Percentiles rank a stretch among this genome's conserved stretches.
These are phyloP conservation scores for Aspergillus cristatus DNA, from an alignment of 495 filamentous ascomycete genomes.

Conservation along the genomic window DNA sequence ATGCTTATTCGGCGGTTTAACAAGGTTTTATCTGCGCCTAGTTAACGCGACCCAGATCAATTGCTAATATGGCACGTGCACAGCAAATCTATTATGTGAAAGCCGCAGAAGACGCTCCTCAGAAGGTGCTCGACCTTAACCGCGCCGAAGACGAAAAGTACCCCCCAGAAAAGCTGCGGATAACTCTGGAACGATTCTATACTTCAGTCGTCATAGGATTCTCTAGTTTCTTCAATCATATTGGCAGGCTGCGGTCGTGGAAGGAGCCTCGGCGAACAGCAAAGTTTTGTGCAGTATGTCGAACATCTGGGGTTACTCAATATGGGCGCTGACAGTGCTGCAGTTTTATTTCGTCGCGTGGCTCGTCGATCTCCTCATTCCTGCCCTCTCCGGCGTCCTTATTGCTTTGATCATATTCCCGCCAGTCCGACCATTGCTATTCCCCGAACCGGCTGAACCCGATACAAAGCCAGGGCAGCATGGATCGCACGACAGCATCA, in stretches of 20 bases:
- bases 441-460: constrained; percentile 57
- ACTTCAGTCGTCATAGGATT: constrained; percentile 66
- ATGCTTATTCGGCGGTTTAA: constrained; percentile 67
- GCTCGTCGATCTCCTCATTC: constrained; percentile 59
- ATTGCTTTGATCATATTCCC: constrained; percentile 62
- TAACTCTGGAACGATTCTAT: constrained; percentile 73
- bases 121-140: constrained; percentile 67
- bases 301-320: constrained; percentile 37
- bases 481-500: constrained; percentile 65
- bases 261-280: constrained; percentile 61
- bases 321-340: not conserved
- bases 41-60: not conserved
- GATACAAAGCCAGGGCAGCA: constrained; percentile 60
- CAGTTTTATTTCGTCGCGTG: constrained; percentile 67
- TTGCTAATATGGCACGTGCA: not conserved
- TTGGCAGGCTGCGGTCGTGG: constrained; percentile 73
- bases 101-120: constrained; percentile 44
- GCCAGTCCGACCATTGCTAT: constrained; percentile 51
- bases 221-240: constrained; percentile 58
- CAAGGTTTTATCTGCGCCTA: constrained; percentile 40
- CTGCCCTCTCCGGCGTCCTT: constrained; percentile 44
- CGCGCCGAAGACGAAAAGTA: constrained; percentile 79
- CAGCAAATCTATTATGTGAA: constrained; percentile 91
- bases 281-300: constrained; percentile 50
- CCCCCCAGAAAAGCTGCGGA: constrained; percentile 74